Percentiles rank a stretch among this genome's conserved stretches.
phyloP scores from a whole-genome alignment of 257 asterid genomes.

The Forsythia viridissima region DNA sequence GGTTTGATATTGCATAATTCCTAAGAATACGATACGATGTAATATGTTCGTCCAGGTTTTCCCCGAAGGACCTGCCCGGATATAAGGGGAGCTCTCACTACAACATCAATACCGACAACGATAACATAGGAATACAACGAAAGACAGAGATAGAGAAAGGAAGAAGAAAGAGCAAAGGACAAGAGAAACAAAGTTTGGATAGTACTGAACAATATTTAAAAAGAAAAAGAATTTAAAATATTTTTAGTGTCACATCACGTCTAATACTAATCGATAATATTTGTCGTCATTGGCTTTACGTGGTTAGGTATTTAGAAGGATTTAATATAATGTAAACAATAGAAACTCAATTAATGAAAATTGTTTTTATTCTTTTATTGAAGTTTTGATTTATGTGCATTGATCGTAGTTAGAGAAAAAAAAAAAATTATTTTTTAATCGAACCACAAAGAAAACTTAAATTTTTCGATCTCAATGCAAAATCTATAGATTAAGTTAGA shows the following conservation, averaged over 20 bases:
- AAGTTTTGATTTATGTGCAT: no score
- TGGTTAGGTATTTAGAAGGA: neutral
- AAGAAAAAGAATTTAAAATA: neutral
- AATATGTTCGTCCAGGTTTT: conserved; percentile 19
- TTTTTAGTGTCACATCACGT: neutral
- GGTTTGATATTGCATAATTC: neutral
- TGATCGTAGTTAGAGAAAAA: no score
- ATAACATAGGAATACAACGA: neutral
- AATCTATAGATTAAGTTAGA: no score
- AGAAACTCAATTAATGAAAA: neutral
- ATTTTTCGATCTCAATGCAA: no score
- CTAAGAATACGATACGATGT: neutral
- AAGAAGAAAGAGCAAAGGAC: neutral
- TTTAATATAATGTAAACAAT: neutral
- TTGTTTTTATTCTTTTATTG: neutral
- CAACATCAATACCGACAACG: neutral
- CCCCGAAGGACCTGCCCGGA: conserved; percentile 18
- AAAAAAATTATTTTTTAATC: no score
- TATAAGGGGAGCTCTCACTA: neutral
- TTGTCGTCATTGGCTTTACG: neutral
- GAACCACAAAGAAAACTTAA: no score
- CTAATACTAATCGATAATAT: neutral
- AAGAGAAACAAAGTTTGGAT: neutral
- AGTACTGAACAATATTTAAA: neutral
- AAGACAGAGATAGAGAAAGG: neutral